Percentiles rank a stretch among this genome's conserved stretches.
Conservation (phyloP, 2,329 filamentous ascomycete genomes). For the Emmonsia crescens region DNA sequence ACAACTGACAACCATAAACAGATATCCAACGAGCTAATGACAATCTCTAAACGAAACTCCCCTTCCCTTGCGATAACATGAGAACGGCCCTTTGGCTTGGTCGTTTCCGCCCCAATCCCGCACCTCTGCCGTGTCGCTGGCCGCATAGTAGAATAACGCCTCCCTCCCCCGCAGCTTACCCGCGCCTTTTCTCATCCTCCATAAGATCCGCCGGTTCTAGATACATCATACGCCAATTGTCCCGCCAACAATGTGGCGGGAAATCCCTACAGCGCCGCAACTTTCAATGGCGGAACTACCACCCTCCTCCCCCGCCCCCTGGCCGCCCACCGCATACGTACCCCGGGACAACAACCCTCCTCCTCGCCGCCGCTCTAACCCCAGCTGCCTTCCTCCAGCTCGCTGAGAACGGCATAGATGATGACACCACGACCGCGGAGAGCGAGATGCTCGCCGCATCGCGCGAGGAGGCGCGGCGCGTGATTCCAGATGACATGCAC, state of each 20-base stretch:
- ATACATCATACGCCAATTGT: conserved; percentile 9
- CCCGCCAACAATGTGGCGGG: conserved; percentile 15
- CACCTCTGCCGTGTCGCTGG: conserved; percentile 18
- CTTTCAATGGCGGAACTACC: conserved; percentile 2
- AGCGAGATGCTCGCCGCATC: conserved; percentile 79
- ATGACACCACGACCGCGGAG: conserved; percentile 58
- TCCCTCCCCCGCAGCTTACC: not conserved
- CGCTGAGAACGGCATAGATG: conserved; percentile 39
- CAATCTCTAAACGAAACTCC: not conserved
- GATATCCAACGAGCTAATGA: conserved; percentile 4
- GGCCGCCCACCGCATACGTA: conserved; percentile 49
- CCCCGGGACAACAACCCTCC: conserved; percentile 29
- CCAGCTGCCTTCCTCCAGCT: conserved; percentile 51
- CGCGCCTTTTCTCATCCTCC: conserved; percentile 9
- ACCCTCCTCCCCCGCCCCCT: conserved; percentile 28
- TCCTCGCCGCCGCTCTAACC: conserved; percentile 38
- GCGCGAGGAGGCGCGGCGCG: conserved; percentile 62
- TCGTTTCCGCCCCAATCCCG: conserved; percentile 40
- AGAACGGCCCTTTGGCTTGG: conserved; percentile 39
- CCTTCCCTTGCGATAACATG: conserved; percentile 32
- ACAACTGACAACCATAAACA: not conserved
- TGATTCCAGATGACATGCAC: conserved; percentile 50
- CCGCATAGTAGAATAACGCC: conserved; percentile 5
- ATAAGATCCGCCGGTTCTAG: not conserved
- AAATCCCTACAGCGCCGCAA: conserved; percentile 18